These are phyloP conservation scores for Zalaria sp. DNA, from an alignment of 2,329 filamentous ascomycete species.

Conservation along the genomic window DNA sequence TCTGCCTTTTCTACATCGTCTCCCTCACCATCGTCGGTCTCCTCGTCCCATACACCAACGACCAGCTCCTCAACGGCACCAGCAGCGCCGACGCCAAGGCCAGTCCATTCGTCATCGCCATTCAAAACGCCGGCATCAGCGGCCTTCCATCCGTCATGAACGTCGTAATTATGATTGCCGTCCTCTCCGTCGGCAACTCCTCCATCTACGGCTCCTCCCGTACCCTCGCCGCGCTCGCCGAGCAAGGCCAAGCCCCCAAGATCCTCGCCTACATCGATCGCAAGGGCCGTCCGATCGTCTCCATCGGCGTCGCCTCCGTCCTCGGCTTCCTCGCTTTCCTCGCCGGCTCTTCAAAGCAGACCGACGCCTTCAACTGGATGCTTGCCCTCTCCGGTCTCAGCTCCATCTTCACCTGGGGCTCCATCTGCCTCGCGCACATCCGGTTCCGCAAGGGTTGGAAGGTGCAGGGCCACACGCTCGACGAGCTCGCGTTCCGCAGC, in stretches of 20 bases:
- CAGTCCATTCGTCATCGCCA: constrained; percentile 89
- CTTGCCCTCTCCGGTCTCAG: constrained; percentile 58
- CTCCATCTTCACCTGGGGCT: constrained; percentile 64
- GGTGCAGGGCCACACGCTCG: constrained; percentile 46
- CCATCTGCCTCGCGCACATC: constrained; percentile 50
- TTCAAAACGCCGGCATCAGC: constrained; percentile 64
- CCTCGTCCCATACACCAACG: constrained; percentile 60
- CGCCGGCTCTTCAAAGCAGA: constrained; percentile 26
- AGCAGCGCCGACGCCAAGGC: constrained; percentile 54
- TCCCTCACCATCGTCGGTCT: constrained; percentile 69
- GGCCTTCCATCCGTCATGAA: constrained; percentile 85
- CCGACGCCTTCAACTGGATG: constrained; percentile 47
- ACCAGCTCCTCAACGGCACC: constrained; percentile 43
- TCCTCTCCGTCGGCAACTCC: constrained; percentile 83
- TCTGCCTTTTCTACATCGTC: constrained; percentile 65
- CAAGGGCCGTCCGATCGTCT: constrained; percentile 44
- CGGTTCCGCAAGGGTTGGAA: constrained; percentile 51
- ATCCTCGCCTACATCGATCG: constrained; percentile 48
- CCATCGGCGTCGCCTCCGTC: constrained; percentile 25
- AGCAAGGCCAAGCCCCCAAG: constrained; percentile 50
- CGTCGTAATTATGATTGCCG: constrained; percentile 80
- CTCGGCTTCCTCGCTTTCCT: constrained; percentile 48
- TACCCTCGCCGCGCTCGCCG: constrained; percentile 77
- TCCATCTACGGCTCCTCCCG: constrained; percentile 84
- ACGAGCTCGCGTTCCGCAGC: constrained; percentile 68